phyloP scores from a whole-genome alignment of 2,329 filamentous ascomycete species.

The Epichloe bromicola region DNA sequence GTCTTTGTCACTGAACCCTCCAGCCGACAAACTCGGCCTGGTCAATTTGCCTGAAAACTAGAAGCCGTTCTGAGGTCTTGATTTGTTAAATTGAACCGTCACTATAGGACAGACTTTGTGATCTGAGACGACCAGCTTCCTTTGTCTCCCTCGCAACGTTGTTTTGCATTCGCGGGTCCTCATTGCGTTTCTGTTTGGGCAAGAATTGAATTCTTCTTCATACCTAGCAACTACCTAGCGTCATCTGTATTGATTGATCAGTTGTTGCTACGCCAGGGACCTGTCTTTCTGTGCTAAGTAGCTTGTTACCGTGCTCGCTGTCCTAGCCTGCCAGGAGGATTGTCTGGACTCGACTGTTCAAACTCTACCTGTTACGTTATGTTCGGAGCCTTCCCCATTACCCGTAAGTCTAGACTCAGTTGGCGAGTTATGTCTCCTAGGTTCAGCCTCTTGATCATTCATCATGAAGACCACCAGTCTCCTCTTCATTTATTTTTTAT shows the following conservation, averaged over 20 bases:
- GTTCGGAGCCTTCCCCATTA: constrained; percentile 29
- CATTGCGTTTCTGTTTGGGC: too few species aligned
- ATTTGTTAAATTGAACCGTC: neutral
- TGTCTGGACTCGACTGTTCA: neutral
- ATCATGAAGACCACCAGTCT: neutral
- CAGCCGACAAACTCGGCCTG: neutral
- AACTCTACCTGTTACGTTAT: constrained; percentile 16
- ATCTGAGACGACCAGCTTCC: neutral
- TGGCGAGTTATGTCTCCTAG: neutral
- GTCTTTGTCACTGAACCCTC: neutral
- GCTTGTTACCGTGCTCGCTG: neutral
- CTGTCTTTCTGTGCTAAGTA: neutral
- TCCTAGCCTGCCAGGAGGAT: neutral
- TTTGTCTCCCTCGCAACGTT: neutral
- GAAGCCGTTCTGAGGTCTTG: neutral
- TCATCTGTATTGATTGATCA: neutral
- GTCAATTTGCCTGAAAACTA: neutral
- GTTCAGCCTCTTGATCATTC: neutral
- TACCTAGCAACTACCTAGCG: neutral
- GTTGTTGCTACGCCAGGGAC: neutral
- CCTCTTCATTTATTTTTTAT: neutral
- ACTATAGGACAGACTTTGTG: neutral
- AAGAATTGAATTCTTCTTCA: neutral
- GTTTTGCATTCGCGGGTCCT: neutral
- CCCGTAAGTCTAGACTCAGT: constrained; percentile 21